Base-by-base conservation (phyloP, 441 rosid genomes). In the Euphorbia schlechtendalii region DNA sequence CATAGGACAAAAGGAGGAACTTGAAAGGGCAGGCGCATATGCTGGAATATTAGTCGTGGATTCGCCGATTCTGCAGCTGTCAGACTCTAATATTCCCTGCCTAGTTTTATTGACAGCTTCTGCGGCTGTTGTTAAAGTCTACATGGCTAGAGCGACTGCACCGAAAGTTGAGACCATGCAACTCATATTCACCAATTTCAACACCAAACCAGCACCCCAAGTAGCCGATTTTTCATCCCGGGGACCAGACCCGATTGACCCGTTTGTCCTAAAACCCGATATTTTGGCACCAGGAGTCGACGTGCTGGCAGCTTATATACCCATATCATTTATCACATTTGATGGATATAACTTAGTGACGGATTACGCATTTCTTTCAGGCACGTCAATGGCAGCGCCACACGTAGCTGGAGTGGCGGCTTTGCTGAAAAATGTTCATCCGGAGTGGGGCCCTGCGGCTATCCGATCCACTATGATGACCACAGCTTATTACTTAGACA, bases 321-420 rank as follows among this genome's bases (percentile, higher is more conserved):
- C 83, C 45, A 5, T 0, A 48, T 67, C 73, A 4, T 68, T 36
- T 63, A 64, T 69, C n/a, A 60, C 55, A 40, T 28, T 77, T 2
- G 72, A 73, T n/a, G n/a, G 43, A 13, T 77, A 83, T 6, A 10
- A 55, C 10, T 20, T 78, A 20, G 76, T 61, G 15, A 67, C 81
- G n/a, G 74, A 82, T 63, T 84, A 78, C 28, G 98, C 94, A 0
- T 75, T 88, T 74, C 72, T 81, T 80, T 90, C 96, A 25, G 96
- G 96, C 61, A 92, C 96, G 13, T 89, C 93, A 72, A 88, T 92
- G 96, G 87, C 94, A 51, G 90, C 94, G 70, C 94, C 97, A 63
- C 96, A 88, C 75, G 66, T 88, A 62, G 90, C 97, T 28, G 96
- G 98, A 52, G 76, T 86, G 21, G 90, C 89, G 52, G 97, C 97